These are phyloP conservation scores for Aaosphaeria arxii DNA, from an alignment of 2,329 filamentous ascomycete genomes.

Conservation along the genomic window DNA sequence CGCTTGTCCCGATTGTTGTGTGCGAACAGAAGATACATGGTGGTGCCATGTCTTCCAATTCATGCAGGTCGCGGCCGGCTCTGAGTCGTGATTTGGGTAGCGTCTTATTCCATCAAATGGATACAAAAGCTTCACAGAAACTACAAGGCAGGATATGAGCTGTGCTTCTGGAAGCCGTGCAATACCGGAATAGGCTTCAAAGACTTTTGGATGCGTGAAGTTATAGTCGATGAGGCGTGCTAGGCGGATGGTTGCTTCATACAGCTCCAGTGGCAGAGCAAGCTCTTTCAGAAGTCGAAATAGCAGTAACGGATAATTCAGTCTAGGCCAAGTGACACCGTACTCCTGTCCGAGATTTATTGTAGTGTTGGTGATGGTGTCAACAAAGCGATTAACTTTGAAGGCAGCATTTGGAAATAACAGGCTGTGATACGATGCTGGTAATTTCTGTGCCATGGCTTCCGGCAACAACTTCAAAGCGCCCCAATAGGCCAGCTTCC, in stretches of 20 bases:
- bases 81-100: constrained; percentile 48
- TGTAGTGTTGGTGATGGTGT: constrained; percentile 59
- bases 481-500: constrained; percentile 69
- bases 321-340: constrained; percentile 65
- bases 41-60: constrained; percentile 70
- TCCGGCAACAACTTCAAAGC: constrained; percentile 58
- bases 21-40: constrained; percentile 9
- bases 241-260: constrained; percentile 57
- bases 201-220: constrained; percentile 55
- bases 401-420: constrained; percentile 54
- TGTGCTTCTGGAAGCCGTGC: constrained; percentile 64
- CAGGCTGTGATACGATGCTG: constrained; percentile 57
- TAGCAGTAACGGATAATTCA: constrained; percentile 69
- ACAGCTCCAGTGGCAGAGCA: constrained; percentile 71
- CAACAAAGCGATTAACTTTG: constrained; percentile 59
- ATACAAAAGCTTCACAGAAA: constrained; percentile 76
- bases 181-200: constrained; percentile 16
- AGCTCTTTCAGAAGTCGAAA: constrained; percentile 69
- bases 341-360: constrained; percentile 66
- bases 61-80: constrained; percentile 60
- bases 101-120: constrained; percentile 64
- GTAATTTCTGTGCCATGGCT: constrained; percentile 64
- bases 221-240: constrained; percentile 50
- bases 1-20: constrained; percentile 3
- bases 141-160: constrained; percentile 66